These are phyloP conservation scores for Aspergillus brunneoviolaceus DNA, from an alignment of 2,329 filamentous ascomycete genomes.

Conservation along the genomic window DNA sequence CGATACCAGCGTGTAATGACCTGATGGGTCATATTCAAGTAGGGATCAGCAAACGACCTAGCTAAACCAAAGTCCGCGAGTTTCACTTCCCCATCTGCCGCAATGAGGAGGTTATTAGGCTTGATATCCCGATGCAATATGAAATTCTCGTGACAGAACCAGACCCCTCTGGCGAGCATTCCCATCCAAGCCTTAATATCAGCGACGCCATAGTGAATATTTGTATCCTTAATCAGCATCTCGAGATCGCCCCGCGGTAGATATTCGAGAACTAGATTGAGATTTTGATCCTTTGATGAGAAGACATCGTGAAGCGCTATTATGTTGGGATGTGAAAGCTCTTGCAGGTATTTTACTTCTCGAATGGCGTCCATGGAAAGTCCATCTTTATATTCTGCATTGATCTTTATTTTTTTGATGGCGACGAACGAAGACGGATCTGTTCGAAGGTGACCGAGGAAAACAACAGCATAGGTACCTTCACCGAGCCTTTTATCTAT, in stretches of 20 bases:
- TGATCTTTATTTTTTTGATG: constrained; percentile 56
- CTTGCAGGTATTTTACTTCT: constrained; percentile 92
- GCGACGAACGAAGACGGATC: constrained; percentile 76
- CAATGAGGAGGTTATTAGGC: constrained; percentile 95
- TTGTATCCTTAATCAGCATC: constrained; percentile 84
- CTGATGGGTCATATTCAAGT: constrained; percentile 83
- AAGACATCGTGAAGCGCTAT: constrained; percentile 91
- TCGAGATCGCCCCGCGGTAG: constrained; percentile 92
- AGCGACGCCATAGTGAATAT: constrained; percentile 77
- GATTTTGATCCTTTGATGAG: constrained; percentile 92
- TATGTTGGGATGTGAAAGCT: constrained; percentile 92
- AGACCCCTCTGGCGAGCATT: constrained; percentile 89
- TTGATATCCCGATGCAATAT: constrained; percentile 98
- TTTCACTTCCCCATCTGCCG: constrained; percentile 88
- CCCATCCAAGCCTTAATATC: constrained; percentile 99
- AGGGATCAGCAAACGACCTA: constrained; percentile 83
- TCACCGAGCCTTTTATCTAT: constrained; percentile 86
- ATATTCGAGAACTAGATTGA: constrained; percentile 93
- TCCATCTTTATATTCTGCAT: constrained; percentile 72
- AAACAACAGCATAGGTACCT: constrained; percentile 96
- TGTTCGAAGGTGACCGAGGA: constrained; percentile 74
- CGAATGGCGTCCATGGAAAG: constrained; percentile 92
- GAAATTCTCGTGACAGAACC: constrained; percentile 95
- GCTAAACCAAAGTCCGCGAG: constrained; percentile 97
- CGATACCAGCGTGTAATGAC: constrained; percentile 98